Evolutionary conservation across 2,329 filamentous ascomycete genomes (phyloP).

Genomic region (Colletotrichum tabaci): DNA sequence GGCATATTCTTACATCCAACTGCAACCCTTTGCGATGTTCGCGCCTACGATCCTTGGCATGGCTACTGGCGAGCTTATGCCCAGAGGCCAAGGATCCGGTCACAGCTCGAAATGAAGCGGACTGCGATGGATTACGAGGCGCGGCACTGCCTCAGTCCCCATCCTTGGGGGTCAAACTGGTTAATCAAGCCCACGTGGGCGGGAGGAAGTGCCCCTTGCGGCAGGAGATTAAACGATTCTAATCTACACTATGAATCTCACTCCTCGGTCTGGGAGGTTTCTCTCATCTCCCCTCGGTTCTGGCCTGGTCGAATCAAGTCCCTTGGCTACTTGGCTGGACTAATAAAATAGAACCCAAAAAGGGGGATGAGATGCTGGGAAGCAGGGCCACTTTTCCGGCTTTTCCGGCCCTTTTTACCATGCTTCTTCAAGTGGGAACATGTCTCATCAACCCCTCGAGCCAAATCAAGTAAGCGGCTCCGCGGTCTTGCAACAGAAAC

Average conservation of each 20-base stretch:
- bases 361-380: neutral
- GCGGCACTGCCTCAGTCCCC: slow-evolving; percentile 7
- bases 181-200: neutral
- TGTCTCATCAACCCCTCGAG: neutral
- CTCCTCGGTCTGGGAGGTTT: neutral
- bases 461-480: neutral
- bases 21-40: neutral
- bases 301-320: neutral
- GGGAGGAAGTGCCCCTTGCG: neutral
- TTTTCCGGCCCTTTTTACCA: neutral
- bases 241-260: neutral
- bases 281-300: neutral
- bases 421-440: neutral
- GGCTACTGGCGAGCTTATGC: neutral
- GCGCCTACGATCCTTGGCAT: neutral
- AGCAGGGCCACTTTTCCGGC: neutral
- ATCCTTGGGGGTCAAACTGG: slow-evolving; percentile 6
- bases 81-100: too few relatives aligned
- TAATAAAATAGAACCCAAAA: too few relatives aligned
- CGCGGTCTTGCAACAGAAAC: neutral
- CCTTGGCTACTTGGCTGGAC: neutral
- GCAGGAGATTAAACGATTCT: slow-evolving; percentile 3
- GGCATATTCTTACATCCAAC: too few relatives aligned
- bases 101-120: too few relatives aligned
- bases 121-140: neutral